Percentiles rank a stretch among this genome's conserved stretches.
Evolutionary conservation across 208 protist genomes (phyloP).

Genomic region (Angomonas desouzai): DNA sequence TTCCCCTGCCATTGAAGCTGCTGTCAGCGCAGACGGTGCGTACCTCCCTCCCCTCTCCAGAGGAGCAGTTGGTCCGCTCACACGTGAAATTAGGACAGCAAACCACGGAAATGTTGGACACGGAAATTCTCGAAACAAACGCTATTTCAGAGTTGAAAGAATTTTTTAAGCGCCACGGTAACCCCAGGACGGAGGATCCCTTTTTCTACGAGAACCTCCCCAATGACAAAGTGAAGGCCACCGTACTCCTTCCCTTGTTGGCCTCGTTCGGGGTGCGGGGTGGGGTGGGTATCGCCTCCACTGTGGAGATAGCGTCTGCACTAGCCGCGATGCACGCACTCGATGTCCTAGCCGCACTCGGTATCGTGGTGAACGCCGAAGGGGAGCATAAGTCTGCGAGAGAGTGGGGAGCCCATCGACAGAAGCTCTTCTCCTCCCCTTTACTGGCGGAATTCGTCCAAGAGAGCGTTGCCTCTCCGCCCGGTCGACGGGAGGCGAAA

Average conservation of each 20-base stretch:
- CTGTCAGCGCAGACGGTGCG: constrained; percentile 65
- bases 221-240: constrained; percentile 41
- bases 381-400: neutral
- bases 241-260: constrained; percentile 73
- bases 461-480: neutral
- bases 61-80: constrained; percentile 62
- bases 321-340: constrained; percentile 85
- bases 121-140: constrained; percentile 30
- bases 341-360: constrained; percentile 61
- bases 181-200: constrained; percentile 38
- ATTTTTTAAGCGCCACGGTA: constrained; percentile 32
- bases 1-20: constrained; percentile 43
- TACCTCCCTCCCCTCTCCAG: constrained; percentile 38
- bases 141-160: constrained; percentile 40
- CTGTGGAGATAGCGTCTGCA: constrained; percentile 37
- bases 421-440: neutral
- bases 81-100: constrained; percentile 57
- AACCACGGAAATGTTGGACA: constrained; percentile 56
- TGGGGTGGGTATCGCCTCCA: constrained; percentile 68
- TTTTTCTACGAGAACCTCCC: constrained; percentile 59
- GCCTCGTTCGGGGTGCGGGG: constrained; percentile 72
- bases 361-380: constrained; percentile 25
- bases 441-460: neutral
- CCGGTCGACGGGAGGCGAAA: neutral
- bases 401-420: neutral